Percentiles rank a stretch among this genome's conserved stretches.
Evolutionary conservation across 2,329 filamentous ascomycete species (phyloP).

Genomic region (Endocalyx cinctus): DNA sequence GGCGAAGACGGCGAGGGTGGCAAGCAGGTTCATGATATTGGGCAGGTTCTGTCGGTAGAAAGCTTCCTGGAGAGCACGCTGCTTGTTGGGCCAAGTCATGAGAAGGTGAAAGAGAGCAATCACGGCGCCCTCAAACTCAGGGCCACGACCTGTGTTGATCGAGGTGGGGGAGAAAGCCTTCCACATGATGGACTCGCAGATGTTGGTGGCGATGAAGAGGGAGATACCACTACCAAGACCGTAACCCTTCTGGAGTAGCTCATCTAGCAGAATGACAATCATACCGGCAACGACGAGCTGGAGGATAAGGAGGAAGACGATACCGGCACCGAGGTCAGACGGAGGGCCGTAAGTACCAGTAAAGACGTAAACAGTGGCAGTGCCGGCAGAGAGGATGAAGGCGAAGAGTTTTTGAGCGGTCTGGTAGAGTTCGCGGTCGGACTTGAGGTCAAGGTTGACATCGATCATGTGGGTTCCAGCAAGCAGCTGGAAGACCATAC

Average conservation of each 20-base stretch:
- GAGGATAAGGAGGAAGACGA: constrained; percentile 96
- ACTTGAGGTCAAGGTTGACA: constrained; percentile 99
- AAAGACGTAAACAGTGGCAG: constrained; percentile 96
- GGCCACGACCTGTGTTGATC: constrained; percentile 98
- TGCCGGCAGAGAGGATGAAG: constrained; percentile 95
- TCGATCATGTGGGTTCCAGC: constrained; percentile 99
- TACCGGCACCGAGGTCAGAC: constrained; percentile 92
- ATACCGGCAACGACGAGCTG: constrained; percentile 96
- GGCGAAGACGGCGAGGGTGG: constrained; percentile 88
- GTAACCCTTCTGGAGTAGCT: constrained; percentile 99
- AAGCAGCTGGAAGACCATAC: constrained; percentile 99
- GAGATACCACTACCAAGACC: constrained; percentile 98
- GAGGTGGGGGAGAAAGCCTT: constrained; percentile 99
- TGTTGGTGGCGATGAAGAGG: constrained; percentile 99
- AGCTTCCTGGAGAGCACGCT: constrained; percentile 93
- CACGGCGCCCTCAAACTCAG: constrained; percentile 97
- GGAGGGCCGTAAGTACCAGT: constrained; percentile 97
- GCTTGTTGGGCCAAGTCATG: constrained; percentile 99
- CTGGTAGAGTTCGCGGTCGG: constrained; percentile 99
- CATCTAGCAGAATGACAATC: constrained; percentile 98
- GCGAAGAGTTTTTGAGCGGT: constrained; percentile 98
- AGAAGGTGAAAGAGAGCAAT: constrained; percentile 97
- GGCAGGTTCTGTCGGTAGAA: constrained; percentile 99
- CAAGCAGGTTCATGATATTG: constrained; percentile 98
- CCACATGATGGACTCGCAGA: constrained; percentile 99